Evolutionary conservation across 306 rosid genomes (phyloP), one percentile per base, ranked within the genome.

Genomic region (Quillaja saponaria): DNA sequence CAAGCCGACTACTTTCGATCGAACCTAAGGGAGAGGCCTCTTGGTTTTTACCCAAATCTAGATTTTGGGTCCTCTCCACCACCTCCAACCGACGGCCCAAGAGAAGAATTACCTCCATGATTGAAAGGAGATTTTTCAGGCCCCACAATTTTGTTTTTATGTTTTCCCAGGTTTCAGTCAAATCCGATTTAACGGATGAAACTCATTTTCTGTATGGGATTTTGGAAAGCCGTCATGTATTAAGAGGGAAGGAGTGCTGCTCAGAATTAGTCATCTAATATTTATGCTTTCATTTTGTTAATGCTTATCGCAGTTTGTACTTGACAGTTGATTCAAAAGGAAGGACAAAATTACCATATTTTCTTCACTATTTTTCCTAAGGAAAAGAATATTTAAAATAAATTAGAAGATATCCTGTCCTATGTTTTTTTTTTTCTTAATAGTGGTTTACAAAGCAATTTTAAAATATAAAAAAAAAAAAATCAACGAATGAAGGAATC

Each of bases 1-100:
- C 98, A 13, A 84, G 78, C 73, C 98, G 82, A 56, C 76, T 92
- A 57, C 87, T 92, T 63, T 92, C 96, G 13, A 92, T 92, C n/a
- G 39, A 82, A 61, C 85, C 87, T 90, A 58, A 85, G 56, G 14
- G 90, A 81, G 79, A 82, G 85, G 80, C 96, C 98, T 34, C 94
- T 90, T 14, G 96, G 95, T 35, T 80, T 86, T 25, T 91, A 75
- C 50, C 95, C 94, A 46, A 78, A 68, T 66, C 45, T 84, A n/a
- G 95, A 86, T 57, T 89, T 92, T 10, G 82, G 87, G 42, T 64
- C 81, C 13, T 62, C 82, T 25, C 78, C 82, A 10, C 67, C 76
- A 39, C 55, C 87, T 10, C 55, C 67, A 19, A 21, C 66, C 20
- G 71, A 72, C 37, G 85, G 83, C 50, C 64, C 81, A 0, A 82